Conservation (phyloP, 1,284 basidiomycete genomes). For the Sporisorium exsertum region DNA sequence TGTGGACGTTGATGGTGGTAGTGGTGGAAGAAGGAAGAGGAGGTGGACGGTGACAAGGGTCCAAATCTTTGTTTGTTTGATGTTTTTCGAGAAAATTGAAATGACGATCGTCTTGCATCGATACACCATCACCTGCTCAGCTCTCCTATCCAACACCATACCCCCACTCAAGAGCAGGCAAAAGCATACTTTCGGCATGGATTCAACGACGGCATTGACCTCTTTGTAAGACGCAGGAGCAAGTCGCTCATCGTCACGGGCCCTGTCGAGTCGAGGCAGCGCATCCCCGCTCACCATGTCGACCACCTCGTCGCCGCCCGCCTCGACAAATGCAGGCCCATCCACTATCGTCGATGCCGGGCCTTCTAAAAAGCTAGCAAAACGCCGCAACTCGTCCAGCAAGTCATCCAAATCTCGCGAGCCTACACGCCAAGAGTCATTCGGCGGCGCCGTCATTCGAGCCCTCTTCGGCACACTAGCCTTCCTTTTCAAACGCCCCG, state of each 20-base stretch:
- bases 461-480: conserved; percentile 68
- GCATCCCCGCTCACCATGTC: conserved; percentile 12
- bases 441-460: conserved; percentile 61
- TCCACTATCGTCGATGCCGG: conserved; percentile 3
- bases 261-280: not conserved
- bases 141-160: not conserved
- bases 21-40: not conserved
- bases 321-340: conserved; percentile 1
- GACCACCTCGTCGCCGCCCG: conserved; percentile 14
- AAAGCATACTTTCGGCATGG: not conserved
- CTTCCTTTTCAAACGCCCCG: conserved; percentile 70
- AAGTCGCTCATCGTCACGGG: not conserved
- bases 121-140: conserved; percentile 2
- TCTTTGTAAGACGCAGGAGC: not conserved
- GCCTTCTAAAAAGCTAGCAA: conserved; percentile 14
- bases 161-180: not conserved
- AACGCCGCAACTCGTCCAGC: conserved; percentile 22
- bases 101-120: too few relatives aligned
- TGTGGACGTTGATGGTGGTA: conserved; percentile 12
- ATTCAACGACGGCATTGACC: not conserved
- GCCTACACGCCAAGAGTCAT: conserved; percentile 51
- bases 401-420: conserved; percentile 11
- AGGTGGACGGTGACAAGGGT: not conserved
- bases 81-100: conserved; percentile 3
- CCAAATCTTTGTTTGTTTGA: not conserved